Evolutionary conservation across 768 basidiomycete genomes (phyloP).

Genomic region (Pholiota conissans): DNA sequence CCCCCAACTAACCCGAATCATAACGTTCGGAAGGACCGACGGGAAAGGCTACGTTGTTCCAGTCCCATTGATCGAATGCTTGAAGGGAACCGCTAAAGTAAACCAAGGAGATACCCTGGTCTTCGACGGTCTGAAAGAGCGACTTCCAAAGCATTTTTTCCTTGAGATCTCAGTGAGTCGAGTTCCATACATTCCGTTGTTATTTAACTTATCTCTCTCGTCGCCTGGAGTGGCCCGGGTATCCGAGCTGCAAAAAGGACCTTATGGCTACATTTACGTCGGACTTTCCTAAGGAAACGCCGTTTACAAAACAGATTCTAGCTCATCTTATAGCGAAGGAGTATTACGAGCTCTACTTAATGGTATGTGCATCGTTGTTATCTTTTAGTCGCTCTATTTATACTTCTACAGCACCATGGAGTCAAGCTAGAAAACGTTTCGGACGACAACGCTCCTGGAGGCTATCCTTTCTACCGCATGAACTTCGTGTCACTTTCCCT

Average conservation of each 20-base stretch:
- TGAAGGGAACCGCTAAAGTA: neutral
- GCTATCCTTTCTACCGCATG: no score
- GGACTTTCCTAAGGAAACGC: neutral
- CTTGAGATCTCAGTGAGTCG: neutral
- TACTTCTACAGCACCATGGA: no score
- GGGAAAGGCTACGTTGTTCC: neutral
- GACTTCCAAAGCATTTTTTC: neutral
- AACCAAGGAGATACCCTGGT: no score
- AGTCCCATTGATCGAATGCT: neutral
- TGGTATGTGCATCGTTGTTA: no score
- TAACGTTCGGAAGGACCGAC: neutral
- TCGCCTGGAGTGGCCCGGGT: neutral
- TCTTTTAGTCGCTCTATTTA: no score
- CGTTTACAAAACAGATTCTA: neutral
- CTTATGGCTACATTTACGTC: neutral
- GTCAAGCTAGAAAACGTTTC: no score
- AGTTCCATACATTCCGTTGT: neutral
- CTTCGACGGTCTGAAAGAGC: no score
- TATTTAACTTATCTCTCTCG: neutral
- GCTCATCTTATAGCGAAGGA: neutral
- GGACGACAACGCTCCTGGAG: no score
- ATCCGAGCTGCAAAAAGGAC: neutral
- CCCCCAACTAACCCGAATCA: no score
- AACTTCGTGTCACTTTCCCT: no score
- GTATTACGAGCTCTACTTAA: no score